Percentiles rank a stretch among this genome's conserved stretches.
These are phyloP conservation scores for Cladophialophora bantiana DNA, from an alignment of 2,329 filamentous ascomycete genomes.

Conservation along the genomic window DNA sequence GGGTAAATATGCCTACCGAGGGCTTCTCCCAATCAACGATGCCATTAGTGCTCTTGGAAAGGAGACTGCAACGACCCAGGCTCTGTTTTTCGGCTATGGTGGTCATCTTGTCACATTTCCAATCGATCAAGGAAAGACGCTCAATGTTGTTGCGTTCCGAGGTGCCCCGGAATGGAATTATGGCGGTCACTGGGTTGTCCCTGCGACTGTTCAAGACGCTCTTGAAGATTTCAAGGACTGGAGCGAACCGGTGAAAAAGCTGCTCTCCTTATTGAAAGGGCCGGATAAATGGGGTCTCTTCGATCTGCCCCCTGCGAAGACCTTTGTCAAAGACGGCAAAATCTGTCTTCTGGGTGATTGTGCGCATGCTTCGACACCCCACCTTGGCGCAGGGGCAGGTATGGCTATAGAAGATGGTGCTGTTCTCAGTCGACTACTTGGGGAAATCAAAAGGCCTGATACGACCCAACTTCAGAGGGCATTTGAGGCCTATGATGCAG, in stretches of 20 bases:
- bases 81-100: constrained; percentile 7
- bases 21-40: constrained; percentile 18
- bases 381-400: constrained; percentile 19
- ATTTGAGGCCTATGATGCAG: constrained; percentile 13
- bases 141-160: constrained; percentile 20
- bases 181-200: constrained; percentile 16
- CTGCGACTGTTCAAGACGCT: constrained; percentile 7
- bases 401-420: constrained; percentile 22
- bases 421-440: constrained; percentile 19
- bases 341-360: constrained; percentile 17
- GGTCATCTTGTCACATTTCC: constrained; percentile 18
- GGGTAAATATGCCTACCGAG: constrained; percentile 25
- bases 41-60: constrained; percentile 10
- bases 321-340: constrained; percentile 12
- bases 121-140: constrained; percentile 16
- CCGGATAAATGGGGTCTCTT: constrained; percentile 19
- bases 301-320: constrained; percentile 14
- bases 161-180: constrained; percentile 12
- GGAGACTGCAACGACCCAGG: background rate
- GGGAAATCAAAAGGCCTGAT: constrained; percentile 12
- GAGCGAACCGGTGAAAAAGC: constrained; percentile 14
- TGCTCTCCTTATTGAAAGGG: constrained; percentile 12
- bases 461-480: background rate
- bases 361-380: constrained; percentile 19
- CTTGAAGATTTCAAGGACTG: constrained; percentile 21